Evolutionary conservation across 805 yeast genomes (phyloP).

Genomic region (Scheffersomyces ergatensis): DNA sequence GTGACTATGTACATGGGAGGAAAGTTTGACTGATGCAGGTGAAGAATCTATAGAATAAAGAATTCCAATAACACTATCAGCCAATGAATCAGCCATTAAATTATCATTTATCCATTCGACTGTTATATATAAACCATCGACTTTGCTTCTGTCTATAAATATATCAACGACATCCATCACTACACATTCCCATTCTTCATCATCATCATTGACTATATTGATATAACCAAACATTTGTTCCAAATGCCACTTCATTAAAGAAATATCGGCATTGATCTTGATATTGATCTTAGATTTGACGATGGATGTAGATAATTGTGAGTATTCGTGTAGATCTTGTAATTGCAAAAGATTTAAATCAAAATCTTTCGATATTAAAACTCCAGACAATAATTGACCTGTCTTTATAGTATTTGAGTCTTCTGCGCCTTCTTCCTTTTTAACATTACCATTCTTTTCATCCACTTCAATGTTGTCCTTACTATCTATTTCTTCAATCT

Average conservation of each 20-base stretch:
- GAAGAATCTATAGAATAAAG: slow-evolving; percentile 89
- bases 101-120: slow-evolving; percentile 91
- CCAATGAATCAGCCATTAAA: slow-evolving; percentile 81
- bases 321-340: slow-evolving; percentile 84
- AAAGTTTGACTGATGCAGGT: slow-evolving; percentile 89
- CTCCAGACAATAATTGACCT: slow-evolving; percentile 62
- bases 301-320: slow-evolving; percentile 81
- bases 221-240: slow-evolving; percentile 93
- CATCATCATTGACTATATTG: slow-evolving; percentile 58
- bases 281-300: slow-evolving; percentile 80
- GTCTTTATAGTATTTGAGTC: slow-evolving; percentile 12
- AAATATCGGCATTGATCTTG: slow-evolving; percentile 75
- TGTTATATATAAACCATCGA: slow-evolving; percentile 44
- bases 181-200: slow-evolving; percentile 39
- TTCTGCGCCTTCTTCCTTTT: slow-evolving; percentile 7
- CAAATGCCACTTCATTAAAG: slow-evolving; percentile 83
- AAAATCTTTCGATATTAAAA: slow-evolving; percentile 87
- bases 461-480: slow-evolving; percentile 8
- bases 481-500: slow-evolving; percentile 29
- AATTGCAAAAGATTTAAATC: slow-evolving; percentile 79
- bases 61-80: slow-evolving; percentile 90
- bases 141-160: slow-evolving; percentile 36
- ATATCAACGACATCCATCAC: slow-evolving; percentile 46
- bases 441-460: slow-evolving; percentile 6
- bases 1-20: slow-evolving; percentile 60